Evolutionary conservation across 2,329 filamentous ascomycete genomes (phyloP).

Genomic region (Ophiocordyceps sinensis): DNA sequence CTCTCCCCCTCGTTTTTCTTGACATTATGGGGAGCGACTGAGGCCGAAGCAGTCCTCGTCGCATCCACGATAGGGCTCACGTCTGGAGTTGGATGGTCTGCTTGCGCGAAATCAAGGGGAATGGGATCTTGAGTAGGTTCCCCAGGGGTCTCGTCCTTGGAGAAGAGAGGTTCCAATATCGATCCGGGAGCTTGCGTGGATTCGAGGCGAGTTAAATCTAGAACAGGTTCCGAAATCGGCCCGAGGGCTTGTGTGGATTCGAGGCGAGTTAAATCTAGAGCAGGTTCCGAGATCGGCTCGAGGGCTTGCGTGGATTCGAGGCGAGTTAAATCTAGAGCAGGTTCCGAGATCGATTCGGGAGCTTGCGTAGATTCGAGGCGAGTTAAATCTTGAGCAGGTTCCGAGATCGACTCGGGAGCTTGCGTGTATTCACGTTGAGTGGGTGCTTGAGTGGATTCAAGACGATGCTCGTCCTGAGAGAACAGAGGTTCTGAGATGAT

Average conservation of each 20-base stretch:
- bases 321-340: too few relatives aligned
- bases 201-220: too few relatives aligned
- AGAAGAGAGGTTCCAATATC: too few relatives aligned
- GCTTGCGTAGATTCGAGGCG: slow-evolving; percentile 11
- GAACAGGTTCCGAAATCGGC: too few relatives aligned
- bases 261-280: too few relatives aligned
- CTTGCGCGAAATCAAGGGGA: slow-evolving; percentile 9
- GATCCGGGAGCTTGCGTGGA: too few relatives aligned
- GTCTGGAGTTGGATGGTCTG: slow-evolving; percentile 5
- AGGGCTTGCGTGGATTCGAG: too few relatives aligned
- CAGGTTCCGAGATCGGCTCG: too few relatives aligned
- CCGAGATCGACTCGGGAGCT: not conserved
- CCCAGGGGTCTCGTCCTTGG: too few relatives aligned
- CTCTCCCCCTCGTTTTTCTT: slow-evolving; percentile 19
- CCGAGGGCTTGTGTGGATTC: too few relatives aligned
- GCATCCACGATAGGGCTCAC: slow-evolving; percentile 1
- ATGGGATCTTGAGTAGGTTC: too few relatives aligned
- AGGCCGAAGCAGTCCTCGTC: slow-evolving; percentile 3
- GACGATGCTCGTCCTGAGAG: slow-evolving; percentile 13
- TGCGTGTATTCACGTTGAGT: slow-evolving; percentile 10
- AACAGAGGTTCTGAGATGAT: slow-evolving; percentile 17
- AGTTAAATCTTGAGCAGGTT: slow-evolving; percentile 7
- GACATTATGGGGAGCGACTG: slow-evolving; percentile 8
- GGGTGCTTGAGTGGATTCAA: slow-evolving; percentile 11
- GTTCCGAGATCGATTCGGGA: too few relatives aligned